phyloP scores from a whole-genome alignment of 1,284 basidiomycete species.

The Pyrrhoderma noxium region DNA sequence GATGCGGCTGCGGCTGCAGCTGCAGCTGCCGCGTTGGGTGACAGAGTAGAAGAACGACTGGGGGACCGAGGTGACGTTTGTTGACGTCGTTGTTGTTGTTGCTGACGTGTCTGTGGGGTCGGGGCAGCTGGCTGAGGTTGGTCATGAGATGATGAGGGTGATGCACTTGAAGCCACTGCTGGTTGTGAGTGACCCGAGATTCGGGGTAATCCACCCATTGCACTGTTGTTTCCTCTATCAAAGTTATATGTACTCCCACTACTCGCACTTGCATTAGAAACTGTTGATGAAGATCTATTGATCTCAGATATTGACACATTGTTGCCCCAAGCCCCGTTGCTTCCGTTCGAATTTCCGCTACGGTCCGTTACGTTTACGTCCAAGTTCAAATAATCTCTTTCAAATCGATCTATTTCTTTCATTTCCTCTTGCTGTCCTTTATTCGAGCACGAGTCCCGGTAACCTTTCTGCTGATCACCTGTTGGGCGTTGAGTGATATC shows the following conservation, averaged over 20 bases:
- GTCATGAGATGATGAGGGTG: constrained; percentile 23
- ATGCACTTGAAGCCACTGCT: constrained; percentile 22
- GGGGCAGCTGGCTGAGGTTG: constrained; percentile 16
- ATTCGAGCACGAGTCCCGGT: background rate
- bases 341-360: background rate
- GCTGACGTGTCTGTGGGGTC: constrained; percentile 1
- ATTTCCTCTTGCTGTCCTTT: background rate
- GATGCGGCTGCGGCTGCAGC: constrained; percentile 28
- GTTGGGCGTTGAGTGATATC: too few species aligned
- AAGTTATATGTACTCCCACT: constrained; percentile 46
- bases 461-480: constrained; percentile 1
- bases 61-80: constrained; percentile 4
- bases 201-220: constrained; percentile 56
- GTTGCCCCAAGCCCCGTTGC: constrained; percentile 4
- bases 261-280: constrained; percentile 33
- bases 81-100: constrained; percentile 4
- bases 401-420: background rate
- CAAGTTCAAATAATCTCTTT: background rate
- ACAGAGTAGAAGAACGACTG: background rate
- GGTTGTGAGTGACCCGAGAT: constrained; percentile 56
- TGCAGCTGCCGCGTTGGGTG: constrained; percentile 18
- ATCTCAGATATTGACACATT: constrained; percentile 2
- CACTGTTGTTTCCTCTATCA: constrained; percentile 39
- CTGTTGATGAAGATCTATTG: background rate
- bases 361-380: too few species aligned